Conservation (phyloP, 768 basidiomycete species). For the Russula brevipes region DNA sequence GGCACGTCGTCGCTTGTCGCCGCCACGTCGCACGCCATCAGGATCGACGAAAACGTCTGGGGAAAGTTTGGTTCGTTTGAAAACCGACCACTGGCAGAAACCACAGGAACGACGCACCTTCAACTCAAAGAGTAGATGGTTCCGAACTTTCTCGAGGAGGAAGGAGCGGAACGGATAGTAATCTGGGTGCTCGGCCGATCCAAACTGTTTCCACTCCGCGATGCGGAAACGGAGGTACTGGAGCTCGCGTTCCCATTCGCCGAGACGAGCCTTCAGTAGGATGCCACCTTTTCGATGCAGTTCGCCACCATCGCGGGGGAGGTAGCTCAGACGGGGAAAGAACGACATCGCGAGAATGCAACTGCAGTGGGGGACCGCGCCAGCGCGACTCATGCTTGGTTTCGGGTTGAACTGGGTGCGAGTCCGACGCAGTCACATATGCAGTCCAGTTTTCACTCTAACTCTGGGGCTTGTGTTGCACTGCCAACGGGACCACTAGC, state of each 20-base stretch:
- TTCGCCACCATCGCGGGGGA: conserved; percentile 18
- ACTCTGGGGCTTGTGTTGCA: neutral
- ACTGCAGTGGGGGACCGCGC: neutral
- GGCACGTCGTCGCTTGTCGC: conserved; percentile 20
- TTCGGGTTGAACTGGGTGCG: conserved; percentile 13
- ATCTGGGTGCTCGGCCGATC: conserved; percentile 17
- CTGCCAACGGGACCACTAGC: neutral
- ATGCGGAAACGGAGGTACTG: conserved; percentile 25
- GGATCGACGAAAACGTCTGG: conserved; percentile 22
- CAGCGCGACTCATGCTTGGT: neutral
- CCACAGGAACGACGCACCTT: conserved; percentile 13
- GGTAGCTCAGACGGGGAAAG: conserved; percentile 9
- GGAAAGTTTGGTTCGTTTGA: neutral
- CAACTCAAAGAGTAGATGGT: conserved; percentile 22
- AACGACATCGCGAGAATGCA: conserved; percentile 6
- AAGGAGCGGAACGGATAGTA: conserved; percentile 21
- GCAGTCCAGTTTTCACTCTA: neutral
- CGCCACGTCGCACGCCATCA: conserved; percentile 21
- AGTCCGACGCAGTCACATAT: neutral
- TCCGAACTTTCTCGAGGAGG: conserved; percentile 17
- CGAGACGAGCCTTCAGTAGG: conserved; percentile 19
- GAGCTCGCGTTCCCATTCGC: conserved; percentile 25
- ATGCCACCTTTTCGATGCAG: conserved; percentile 21
- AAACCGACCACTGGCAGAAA: neutral
- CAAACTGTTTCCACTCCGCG: conserved; percentile 24